Evolutionary conservation across 176 grass and related monocot genomes (phyloP).

Genomic region (Rhipidocladum racemiflorum): DNA sequence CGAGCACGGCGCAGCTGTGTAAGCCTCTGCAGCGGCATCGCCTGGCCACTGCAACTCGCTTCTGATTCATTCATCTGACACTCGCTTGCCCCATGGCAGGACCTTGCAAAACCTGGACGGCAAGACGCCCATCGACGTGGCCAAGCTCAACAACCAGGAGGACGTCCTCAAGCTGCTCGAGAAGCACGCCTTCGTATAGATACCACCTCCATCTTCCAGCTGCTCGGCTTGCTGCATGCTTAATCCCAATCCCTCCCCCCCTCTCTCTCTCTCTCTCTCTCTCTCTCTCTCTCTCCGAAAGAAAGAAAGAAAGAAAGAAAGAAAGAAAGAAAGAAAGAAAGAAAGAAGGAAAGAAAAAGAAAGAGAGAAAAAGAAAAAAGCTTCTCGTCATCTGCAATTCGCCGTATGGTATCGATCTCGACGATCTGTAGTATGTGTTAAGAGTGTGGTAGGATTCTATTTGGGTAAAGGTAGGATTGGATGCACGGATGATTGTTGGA

Average conservation of each 20-base stretch:
- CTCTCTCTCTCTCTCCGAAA: background rate
- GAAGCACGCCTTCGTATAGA: conserved; percentile 84
- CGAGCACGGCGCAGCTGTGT: conserved; percentile 73
- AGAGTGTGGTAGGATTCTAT: conserved; percentile 10
- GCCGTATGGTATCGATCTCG: background rate
- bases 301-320: too few species aligned
- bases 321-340: too few species aligned
- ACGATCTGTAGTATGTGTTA: too few species aligned
- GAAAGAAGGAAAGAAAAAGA: too few species aligned
- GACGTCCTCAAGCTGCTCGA: conserved; percentile 94
- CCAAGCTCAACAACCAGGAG: conserved; percentile 83
- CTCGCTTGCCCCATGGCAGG: background rate
- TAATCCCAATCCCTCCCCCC: background rate
- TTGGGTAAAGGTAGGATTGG: background rate
- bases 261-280: background rate
- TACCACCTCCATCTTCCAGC: background rate
- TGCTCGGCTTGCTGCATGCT: background rate
- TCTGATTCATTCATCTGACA: background rate
- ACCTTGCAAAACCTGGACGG: conserved; percentile 85
- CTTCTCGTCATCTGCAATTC: background rate
- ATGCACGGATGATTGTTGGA: background rate
- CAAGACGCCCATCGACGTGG: conserved; percentile 84
- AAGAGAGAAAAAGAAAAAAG: background rate
- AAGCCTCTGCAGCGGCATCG: conserved; percentile 13
- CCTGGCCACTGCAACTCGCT: background rate